A percentile compares a stretch with the other conserved stretches of the same genome.
Conservation (phyloP, 176 grass and related monocot species). For the Hsuehochloa calcarea region DNA sequence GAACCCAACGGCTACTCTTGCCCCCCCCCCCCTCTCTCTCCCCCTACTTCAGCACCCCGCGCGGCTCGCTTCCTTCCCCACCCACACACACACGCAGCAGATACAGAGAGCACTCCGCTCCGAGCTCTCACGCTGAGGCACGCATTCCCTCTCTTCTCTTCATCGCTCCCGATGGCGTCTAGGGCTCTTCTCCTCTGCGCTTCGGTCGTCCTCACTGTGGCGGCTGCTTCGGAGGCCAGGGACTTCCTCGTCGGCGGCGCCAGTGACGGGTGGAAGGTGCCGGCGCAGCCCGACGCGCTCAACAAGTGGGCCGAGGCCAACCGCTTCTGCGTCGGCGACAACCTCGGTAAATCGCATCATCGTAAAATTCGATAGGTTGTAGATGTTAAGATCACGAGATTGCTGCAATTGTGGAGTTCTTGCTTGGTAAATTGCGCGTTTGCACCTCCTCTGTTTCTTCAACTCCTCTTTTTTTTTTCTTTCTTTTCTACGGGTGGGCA, state of each 20-base stretch:
- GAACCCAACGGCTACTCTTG: conserved; percentile 32
- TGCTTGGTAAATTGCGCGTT: neutral
- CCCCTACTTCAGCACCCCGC: conserved; percentile 8
- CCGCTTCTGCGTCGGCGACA: conserved; percentile 45
- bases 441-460: neutral
- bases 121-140: neutral
- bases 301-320: conserved; percentile 13
- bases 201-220: neutral
- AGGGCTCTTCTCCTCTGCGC: conserved; percentile 25
- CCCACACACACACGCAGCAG: neutral
- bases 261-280: conserved; percentile 16
- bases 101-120: neutral
- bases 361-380: neutral
- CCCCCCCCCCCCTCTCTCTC: neutral
- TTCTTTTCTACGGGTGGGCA: neutral
- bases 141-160: neutral
- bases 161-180: conserved; percentile 14
- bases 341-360: neutral
- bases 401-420: neutral
- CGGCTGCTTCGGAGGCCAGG: conserved; percentile 17
- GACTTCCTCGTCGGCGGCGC: conserved; percentile 31
- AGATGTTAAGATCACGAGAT: neutral
- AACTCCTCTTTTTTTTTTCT: neutral
- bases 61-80: neutral
- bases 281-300: conserved; percentile 27